These are phyloP conservation scores for Panellus pusillus DNA, from an alignment of 768 basidiomycete genomes.

Conservation along the genomic window DNA sequence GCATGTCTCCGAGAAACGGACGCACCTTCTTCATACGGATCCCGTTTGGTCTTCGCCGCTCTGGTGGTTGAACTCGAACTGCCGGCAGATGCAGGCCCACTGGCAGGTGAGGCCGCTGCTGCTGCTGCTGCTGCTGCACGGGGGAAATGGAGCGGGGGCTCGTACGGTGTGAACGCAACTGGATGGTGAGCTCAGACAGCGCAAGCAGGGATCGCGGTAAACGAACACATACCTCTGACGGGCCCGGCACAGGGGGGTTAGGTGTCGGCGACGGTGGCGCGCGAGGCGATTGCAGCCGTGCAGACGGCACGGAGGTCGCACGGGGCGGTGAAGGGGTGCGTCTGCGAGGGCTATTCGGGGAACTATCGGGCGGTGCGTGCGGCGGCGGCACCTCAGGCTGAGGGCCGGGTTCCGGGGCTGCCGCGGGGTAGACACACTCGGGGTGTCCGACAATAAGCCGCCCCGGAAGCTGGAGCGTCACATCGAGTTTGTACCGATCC, in stretches of 20 bases:
- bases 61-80: too few relatives aligned
- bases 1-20: background rate
- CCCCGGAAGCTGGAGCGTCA: background rate
- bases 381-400: background rate
- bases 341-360: background rate
- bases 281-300: background rate
- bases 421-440: background rate
- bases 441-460: slow-evolving; percentile 4
- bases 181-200: background rate
- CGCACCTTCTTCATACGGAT: slow-evolving; percentile 14
- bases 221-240: background rate
- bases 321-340: background rate
- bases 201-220: background rate
- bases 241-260: too few relatives aligned
- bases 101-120: background rate
- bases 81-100: background rate
- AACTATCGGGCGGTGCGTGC: background rate
- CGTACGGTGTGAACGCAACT: slow-evolving; percentile 8
- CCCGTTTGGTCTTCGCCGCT: background rate
- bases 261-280: background rate
- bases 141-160: slow-evolving; percentile 5
- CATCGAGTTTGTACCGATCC: background rate
- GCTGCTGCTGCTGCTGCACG: background rate
- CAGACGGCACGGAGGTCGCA: background rate
- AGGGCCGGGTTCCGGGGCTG: too few relatives aligned